Conservation (phyloP, 208 protist genomes). For the Trypanosoma brucei region DNA sequence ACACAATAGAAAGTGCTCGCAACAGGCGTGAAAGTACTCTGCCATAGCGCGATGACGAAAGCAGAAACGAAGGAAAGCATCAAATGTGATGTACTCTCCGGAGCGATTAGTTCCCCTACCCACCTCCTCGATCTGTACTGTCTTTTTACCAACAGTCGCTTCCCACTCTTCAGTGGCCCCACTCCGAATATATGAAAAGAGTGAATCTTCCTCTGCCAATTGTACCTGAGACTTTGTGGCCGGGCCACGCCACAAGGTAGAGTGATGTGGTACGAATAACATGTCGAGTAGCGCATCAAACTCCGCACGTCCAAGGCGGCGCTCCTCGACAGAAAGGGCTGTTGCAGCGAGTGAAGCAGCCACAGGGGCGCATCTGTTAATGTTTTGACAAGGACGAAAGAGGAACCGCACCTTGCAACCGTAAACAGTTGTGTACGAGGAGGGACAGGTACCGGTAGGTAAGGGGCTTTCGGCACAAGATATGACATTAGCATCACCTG, state of each 20-base stretch:
- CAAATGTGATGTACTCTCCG: slow-evolving; percentile 2
- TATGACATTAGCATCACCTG: not conserved
- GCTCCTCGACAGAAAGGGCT: not conserved
- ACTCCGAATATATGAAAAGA: slow-evolving; percentile 12
- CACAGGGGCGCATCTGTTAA: not conserved
- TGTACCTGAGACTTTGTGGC: not conserved
- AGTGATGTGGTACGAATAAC: slow-evolving; percentile 8
- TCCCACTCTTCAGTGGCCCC: not conserved
- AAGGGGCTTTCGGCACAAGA: not conserved
- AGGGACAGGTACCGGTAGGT: not conserved
- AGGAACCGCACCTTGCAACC: not conserved
- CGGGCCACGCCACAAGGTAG: slow-evolving; percentile 12
- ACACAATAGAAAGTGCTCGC: slow-evolving; percentile 14
- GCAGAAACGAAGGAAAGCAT: slow-evolving; percentile 12
- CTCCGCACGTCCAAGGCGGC: not conserved
- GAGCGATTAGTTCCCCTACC: not conserved
- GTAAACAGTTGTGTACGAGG: not conserved
- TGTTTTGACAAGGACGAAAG: not conserved
- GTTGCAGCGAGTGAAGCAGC: not conserved
- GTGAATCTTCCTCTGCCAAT: slow-evolving; percentile 5
- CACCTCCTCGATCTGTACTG: not conserved
- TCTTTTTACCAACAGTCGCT: too few species aligned
- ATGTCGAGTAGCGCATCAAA: slow-evolving; percentile 17
- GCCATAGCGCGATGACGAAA: slow-evolving; percentile 1
- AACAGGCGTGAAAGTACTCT: slow-evolving; percentile 22